A percentile compares a stretch with the other conserved stretches of the same genome.
phyloP scores from a whole-genome alignment of 257 asterid species.

The Echites panduratus region DNA sequence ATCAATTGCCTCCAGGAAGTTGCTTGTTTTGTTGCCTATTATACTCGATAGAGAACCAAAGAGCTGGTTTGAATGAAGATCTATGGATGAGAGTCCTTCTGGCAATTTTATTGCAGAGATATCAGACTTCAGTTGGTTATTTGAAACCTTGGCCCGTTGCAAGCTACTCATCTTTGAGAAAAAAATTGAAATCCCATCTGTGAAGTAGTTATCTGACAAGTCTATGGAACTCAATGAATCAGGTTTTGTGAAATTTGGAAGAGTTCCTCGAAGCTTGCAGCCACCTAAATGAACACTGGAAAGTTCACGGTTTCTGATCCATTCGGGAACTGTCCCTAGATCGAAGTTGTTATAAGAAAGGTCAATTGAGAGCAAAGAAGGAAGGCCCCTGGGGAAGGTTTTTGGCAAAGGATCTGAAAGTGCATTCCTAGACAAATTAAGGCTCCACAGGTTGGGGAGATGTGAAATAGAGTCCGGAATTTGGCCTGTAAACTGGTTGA shows the following conservation, averaged over 20 bases:
- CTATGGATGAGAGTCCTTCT: conserved; percentile 46
- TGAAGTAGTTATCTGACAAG: conserved; percentile 71
- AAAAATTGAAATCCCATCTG: conserved; percentile 51
- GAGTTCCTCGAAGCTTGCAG: conserved; percentile 58
- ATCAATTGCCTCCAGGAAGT: conserved; percentile 56
- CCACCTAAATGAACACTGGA: conserved; percentile 67
- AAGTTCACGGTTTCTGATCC: conserved; percentile 66
- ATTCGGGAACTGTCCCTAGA: conserved; percentile 59
- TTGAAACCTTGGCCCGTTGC: conserved; percentile 53
- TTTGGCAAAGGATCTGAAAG: conserved; percentile 63
- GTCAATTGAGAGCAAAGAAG: conserved; percentile 59
- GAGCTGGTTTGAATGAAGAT: conserved; percentile 66
- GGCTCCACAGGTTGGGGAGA: conserved; percentile 64
- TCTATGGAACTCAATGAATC: conserved; percentile 59
- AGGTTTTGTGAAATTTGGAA: conserved; percentile 71
- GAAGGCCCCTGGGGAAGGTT: conserved; percentile 48
- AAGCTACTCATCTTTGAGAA: conserved; percentile 45
- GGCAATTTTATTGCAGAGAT: conserved; percentile 59
- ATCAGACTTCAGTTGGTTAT: conserved; percentile 52
- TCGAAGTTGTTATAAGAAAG: conserved; percentile 63
- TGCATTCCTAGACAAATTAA: conserved; percentile 62
- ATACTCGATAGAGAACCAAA: conserved; percentile 54
- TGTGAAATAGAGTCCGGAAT: conserved; percentile 66
- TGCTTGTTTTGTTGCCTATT: conserved; percentile 43
- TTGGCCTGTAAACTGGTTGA: conserved; percentile 61